Conservation (phyloP, 345 rosid genomes). For the Lumnitzera littorea region DNA sequence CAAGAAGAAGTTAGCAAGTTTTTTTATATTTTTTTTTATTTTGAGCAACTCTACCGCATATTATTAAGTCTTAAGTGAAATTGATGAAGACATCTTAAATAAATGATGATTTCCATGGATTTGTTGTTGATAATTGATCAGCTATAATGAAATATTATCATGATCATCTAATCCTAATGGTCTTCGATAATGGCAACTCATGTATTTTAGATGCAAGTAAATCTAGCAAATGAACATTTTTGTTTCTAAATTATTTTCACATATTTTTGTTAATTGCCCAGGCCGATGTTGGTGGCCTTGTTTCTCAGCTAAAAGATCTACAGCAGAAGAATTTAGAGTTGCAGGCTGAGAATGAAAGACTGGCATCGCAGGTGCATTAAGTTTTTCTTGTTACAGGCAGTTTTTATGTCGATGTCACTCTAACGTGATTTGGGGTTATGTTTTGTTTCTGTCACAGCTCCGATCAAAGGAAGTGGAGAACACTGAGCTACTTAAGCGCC, state of each 20-base stretch:
- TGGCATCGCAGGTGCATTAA: slow-evolving; percentile 15
- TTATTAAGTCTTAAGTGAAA: too few species aligned
- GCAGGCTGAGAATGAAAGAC: slow-evolving; percentile 55
- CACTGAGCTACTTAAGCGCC: slow-evolving; percentile 40
- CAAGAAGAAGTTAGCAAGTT: too few species aligned
- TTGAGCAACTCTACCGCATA: too few species aligned
- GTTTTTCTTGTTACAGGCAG: not conserved
- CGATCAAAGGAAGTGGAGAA: slow-evolving; percentile 55
- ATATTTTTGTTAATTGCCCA: slow-evolving; percentile 17
- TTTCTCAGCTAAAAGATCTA: slow-evolving; percentile 70
- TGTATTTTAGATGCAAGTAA: too few species aligned
- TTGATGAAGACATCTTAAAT: too few species aligned
- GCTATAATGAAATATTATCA: too few species aligned
- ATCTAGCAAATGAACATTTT: not conserved
- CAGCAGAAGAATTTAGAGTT: slow-evolving; percentile 64
- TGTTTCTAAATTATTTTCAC: slow-evolving; percentile 1
- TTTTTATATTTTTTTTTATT: too few species aligned
- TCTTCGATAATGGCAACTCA: too few species aligned
- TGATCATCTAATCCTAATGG: too few species aligned
- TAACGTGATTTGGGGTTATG: slow-evolving; percentile 4
- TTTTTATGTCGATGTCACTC: not conserved
- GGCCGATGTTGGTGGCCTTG: slow-evolving; percentile 82
- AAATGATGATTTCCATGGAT: too few species aligned
- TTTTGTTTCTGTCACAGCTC: slow-evolving; percentile 34
- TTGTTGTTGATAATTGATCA: too few species aligned